Conservation (phyloP, 129 eudicot genomes). For the Pseudognaphalium luteoalbum region DNA sequence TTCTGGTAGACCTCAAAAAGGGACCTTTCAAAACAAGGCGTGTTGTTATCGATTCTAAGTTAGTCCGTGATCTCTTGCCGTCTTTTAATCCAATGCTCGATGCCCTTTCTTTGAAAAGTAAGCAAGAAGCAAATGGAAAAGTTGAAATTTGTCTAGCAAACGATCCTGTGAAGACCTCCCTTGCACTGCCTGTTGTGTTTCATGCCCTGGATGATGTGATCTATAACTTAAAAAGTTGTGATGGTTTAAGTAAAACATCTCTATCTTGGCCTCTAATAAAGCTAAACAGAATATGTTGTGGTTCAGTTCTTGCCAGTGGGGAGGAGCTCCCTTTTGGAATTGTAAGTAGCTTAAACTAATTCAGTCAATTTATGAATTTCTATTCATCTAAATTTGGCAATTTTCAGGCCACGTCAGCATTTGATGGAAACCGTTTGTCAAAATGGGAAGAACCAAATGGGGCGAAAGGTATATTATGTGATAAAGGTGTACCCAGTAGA, state of each 20-base stretch:
- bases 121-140: conserved; percentile 45
- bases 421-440: conserved; percentile 86
- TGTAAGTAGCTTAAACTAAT: conserved; percentile 49
- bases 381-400: conserved; percentile 3
- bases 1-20: conserved; percentile 62
- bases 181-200: conserved; percentile 85
- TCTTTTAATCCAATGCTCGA: conserved; percentile 55
- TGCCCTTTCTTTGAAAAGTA: conserved; percentile 70
- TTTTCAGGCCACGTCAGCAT: conserved; percentile 81
- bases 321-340: conserved; percentile 98
- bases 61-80: conserved; percentile 43
- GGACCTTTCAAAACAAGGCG: conserved; percentile 67
- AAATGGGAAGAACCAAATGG: conserved; percentile 99
- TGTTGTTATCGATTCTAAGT: conserved; percentile 43
- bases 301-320: conserved; percentile 88
- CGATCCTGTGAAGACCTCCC: conserved; percentile 76
- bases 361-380: not conserved
- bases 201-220: conserved; percentile 84
- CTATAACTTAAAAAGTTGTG: conserved; percentile 39
- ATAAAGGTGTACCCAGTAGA: not conserved
- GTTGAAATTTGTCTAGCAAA: conserved; percentile 57
- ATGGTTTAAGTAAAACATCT: conserved; percentile 40
- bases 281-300: conserved; percentile 85
- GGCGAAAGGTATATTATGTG: conserved; percentile 60
- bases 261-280: conserved; percentile 83